Conservation (phyloP, 1,139 yeast species). For the Groenewaldozyma sp. region DNA sequence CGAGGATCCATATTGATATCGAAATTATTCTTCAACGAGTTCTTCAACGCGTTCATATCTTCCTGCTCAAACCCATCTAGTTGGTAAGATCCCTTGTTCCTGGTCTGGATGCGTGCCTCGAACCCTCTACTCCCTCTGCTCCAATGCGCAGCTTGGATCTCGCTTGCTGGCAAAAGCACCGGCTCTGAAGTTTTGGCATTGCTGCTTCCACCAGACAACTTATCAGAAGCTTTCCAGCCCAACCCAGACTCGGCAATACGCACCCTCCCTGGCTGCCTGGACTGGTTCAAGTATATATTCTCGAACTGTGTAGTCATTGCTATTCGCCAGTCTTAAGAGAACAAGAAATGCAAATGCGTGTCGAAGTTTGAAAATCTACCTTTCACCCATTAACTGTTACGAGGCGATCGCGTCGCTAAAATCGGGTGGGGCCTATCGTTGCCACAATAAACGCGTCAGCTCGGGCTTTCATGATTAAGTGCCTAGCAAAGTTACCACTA, state of each 20-base stretch:
- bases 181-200: conserved; percentile 49
- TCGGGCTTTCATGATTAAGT: too few species aligned
- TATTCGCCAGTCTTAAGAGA: too few species aligned
- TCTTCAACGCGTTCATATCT: conserved; percentile 72
- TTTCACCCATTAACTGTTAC: too few species aligned
- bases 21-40: conserved; percentile 74
- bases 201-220: conserved; percentile 35
- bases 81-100: conserved; percentile 75
- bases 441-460: too few species aligned
- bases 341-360: too few species aligned
- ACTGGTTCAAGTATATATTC: conserved; percentile 79
- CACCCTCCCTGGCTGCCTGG: conserved; percentile 76
- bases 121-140: conserved; percentile 89
- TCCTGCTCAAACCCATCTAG: conserved; percentile 86
- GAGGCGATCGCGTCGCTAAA: too few species aligned
- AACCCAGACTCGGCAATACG: conserved; percentile 92
- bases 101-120: conserved; percentile 82
- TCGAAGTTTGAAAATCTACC: too few species aligned
- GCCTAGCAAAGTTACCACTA: too few species aligned
- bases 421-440: too few species aligned
- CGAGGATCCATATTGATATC: conserved; percentile 61
- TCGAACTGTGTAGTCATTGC: conserved; percentile 48
- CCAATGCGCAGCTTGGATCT: conserved; percentile 76
- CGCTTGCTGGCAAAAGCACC: conserved; percentile 76
- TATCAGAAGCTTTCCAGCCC: conserved; percentile 82